Evolutionary conservation across 768 basidiomycete species (phyloP).

Genomic region (Leccinellum luteum): DNA sequence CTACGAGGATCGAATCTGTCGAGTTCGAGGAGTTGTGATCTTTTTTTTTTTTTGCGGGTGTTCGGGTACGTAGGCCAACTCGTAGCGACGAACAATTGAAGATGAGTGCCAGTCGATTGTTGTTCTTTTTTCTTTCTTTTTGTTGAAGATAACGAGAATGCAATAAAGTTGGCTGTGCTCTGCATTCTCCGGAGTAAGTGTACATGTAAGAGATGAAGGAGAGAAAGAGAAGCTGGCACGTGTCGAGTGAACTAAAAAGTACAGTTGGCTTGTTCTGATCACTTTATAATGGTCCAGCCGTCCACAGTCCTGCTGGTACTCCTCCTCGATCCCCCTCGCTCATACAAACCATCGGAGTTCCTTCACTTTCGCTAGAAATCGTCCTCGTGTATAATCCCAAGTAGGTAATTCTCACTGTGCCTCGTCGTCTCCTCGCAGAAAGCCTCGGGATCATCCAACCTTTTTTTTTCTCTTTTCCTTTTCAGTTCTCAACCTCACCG

Average conservation of each 20-base stretch:
- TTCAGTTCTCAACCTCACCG: neutral
- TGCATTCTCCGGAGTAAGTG: neutral
- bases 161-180: neutral
- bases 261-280: slow-evolving; percentile 24
- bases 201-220: neutral
- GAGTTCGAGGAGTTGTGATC: neutral
- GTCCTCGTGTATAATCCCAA: neutral
- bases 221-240: slow-evolving; percentile 14
- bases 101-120: neutral
- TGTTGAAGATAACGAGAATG: no score
- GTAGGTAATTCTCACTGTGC: neutral
- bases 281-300: slow-evolving; percentile 27
- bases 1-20: neutral
- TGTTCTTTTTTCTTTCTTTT: no score
- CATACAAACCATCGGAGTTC: neutral
- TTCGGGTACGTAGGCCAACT: neutral
- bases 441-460: neutral
- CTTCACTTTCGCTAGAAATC: neutral
- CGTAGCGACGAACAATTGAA: no score
- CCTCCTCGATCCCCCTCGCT: neutral
- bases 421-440: neutral
- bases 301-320: slow-evolving; percentile 2
- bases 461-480: neutral
- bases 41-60: neutral
- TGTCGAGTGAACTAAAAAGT: slow-evolving; percentile 25